Conservation (phyloP, 257 asterid species). For the Avicennia marina region DNA sequence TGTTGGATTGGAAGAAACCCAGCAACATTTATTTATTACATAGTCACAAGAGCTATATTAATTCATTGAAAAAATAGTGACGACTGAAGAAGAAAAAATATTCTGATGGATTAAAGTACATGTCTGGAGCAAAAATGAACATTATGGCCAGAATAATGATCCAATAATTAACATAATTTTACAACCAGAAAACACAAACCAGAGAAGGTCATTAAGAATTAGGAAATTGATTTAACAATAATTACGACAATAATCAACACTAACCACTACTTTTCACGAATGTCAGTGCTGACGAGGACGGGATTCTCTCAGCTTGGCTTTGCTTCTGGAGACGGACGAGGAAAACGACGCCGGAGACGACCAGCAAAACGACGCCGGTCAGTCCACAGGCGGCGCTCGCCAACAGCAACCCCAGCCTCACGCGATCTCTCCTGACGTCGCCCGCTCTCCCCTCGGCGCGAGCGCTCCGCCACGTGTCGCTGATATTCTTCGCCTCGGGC, state of each 20-base stretch:
- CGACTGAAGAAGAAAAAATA: no score
- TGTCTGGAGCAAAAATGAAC: no score
- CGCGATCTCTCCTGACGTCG: slow-evolving; percentile 27
- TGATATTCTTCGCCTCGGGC: slow-evolving; percentile 68
- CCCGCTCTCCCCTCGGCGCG: slow-evolving; percentile 15
- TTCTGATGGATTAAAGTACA: no score
- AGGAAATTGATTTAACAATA: not conserved
- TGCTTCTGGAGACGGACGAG: slow-evolving; percentile 35
- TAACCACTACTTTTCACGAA: slow-evolving; percentile 13
- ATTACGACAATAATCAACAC: not conserved
- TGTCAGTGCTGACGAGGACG: slow-evolving; percentile 20
- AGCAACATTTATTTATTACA: no score
- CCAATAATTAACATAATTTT: no score
- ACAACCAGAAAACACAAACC: no score
- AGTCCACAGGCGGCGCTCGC: slow-evolving; percentile 65
- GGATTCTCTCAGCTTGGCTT: not conserved
- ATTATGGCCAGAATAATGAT: no score
- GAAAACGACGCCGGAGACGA: slow-evolving; percentile 42
- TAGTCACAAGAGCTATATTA: no score
- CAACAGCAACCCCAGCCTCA: slow-evolving; percentile 42
- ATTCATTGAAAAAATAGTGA: no score
- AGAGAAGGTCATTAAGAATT: no score
- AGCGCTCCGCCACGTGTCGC: slow-evolving; percentile 42
- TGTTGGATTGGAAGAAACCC: no score
- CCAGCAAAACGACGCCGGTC: slow-evolving; percentile 58